Conservation (phyloP, 73 alveolate genomes). For the Paraurostyla sp. region DNA sequence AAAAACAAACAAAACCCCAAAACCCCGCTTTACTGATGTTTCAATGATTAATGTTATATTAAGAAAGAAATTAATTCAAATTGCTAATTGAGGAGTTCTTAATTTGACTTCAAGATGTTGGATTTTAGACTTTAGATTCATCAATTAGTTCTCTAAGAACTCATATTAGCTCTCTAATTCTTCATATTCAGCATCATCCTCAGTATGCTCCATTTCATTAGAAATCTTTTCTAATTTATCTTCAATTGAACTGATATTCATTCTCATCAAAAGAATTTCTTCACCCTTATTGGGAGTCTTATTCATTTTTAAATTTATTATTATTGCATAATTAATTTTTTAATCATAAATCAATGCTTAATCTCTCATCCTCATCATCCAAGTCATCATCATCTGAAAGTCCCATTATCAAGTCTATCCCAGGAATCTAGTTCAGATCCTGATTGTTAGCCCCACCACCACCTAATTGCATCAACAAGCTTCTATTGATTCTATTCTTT, state of each 20-base stretch:
- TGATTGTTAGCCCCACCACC: background rate
- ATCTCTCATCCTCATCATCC: background rate
- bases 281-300: background rate
- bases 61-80: too few species aligned
- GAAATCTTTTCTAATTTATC: background rate
- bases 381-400: background rate
- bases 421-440: background rate
- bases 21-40: too few species aligned
- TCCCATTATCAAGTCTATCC: background rate
- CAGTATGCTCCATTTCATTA: slow-evolving; percentile 8
- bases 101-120: background rate
- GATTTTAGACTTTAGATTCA: slow-evolving; percentile 2
- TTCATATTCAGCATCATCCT: slow-evolving; percentile 13
- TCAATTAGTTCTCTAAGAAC: background rate
- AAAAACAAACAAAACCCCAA: too few species aligned
- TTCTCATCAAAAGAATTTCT: slow-evolving; percentile 8
- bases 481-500: background rate
- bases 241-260: slow-evolving; percentile 18
- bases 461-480: background rate
- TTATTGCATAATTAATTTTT: background rate
- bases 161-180: background rate
- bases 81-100: too few species aligned
- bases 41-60: too few species aligned
- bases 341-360: background rate
- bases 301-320: background rate